phyloP scores from a whole-genome alignment of 345 rosid genomes.

The Anacardium occidentale region DNA sequence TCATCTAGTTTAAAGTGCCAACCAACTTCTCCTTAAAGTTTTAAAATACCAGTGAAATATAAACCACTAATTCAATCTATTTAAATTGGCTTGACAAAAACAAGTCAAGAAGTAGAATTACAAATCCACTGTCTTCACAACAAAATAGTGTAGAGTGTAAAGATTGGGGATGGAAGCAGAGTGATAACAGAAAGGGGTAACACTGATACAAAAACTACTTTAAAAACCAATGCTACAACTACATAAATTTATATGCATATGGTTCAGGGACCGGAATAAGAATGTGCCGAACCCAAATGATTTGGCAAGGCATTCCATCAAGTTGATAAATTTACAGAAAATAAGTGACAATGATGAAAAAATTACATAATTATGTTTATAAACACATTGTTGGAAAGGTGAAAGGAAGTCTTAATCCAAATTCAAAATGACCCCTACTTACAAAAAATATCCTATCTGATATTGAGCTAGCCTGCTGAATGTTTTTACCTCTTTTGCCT shows the following conservation, averaged over 20 bases:
- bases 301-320: neutral
- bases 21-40: neutral
- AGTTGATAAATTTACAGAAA: neutral
- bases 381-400: neutral
- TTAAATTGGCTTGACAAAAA: neutral
- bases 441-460: neutral
- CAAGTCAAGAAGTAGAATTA: too few relatives aligned
- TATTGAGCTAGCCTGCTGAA: conserved; percentile 4
- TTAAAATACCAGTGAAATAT: neutral
- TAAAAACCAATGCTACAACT: neutral
- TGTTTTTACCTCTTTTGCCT: conserved; percentile 54
- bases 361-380: neutral
- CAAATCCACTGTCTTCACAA: too few relatives aligned
- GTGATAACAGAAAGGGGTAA: neutral
- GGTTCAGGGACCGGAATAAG: neutral
- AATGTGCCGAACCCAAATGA: neutral
- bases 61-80: neutral
- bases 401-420: too few relatives aligned
- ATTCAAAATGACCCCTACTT: too few relatives aligned
- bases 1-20: neutral
- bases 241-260: neutral
- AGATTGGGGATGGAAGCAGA: too few relatives aligned
- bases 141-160: too few relatives aligned
- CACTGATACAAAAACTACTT: neutral
- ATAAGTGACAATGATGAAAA: neutral